Conservation (phyloP, 2,329 filamentous ascomycete genomes). For the Phyllachora maydis region DNA sequence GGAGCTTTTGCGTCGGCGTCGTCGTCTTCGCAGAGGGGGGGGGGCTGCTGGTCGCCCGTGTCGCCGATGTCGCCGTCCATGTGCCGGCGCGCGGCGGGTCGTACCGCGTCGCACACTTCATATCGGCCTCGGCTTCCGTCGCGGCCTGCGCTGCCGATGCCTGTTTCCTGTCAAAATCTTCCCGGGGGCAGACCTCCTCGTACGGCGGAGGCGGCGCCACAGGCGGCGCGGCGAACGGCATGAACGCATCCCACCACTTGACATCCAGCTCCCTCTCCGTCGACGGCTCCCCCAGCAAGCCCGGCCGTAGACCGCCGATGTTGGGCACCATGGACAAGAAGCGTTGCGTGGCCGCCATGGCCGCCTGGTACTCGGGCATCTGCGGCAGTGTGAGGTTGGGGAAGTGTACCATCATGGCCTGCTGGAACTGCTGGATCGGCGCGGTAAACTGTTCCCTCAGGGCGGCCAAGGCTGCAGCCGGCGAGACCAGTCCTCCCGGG, state of each 20-base stretch:
- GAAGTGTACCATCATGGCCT: constrained; percentile 38
- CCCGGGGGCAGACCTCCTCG: constrained; percentile 52
- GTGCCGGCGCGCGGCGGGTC: constrained; percentile 13
- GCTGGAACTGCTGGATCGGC: constrained; percentile 59
- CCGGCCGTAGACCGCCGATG: constrained; percentile 28
- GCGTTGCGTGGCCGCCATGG: constrained; percentile 23
- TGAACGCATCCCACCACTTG: constrained; percentile 50
- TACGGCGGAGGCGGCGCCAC: constrained; percentile 48
- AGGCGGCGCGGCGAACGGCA: constrained; percentile 18
- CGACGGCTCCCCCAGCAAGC: constrained; percentile 16
- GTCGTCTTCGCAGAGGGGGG: not conserved
- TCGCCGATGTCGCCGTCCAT: constrained; percentile 10
- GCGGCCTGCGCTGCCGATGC: constrained; percentile 35
- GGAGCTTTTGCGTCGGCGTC: constrained; percentile 12
- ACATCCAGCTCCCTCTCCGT: constrained; percentile 24
- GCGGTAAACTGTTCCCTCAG: constrained; percentile 54
- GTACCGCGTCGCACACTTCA: constrained; percentile 31
- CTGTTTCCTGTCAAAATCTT: constrained; percentile 32
- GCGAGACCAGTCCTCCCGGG: constrained; percentile 31
- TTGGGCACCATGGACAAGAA: constrained; percentile 22
- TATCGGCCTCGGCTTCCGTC: constrained; percentile 35
- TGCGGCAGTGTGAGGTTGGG: constrained; percentile 34
- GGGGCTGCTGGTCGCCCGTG: not conserved
- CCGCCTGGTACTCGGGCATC: constrained; percentile 53
- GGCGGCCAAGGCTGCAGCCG: constrained; percentile 42